phyloP scores from a whole-genome alignment of 108 stramenopile genomes.

The Skeletonema grethae region DNA sequence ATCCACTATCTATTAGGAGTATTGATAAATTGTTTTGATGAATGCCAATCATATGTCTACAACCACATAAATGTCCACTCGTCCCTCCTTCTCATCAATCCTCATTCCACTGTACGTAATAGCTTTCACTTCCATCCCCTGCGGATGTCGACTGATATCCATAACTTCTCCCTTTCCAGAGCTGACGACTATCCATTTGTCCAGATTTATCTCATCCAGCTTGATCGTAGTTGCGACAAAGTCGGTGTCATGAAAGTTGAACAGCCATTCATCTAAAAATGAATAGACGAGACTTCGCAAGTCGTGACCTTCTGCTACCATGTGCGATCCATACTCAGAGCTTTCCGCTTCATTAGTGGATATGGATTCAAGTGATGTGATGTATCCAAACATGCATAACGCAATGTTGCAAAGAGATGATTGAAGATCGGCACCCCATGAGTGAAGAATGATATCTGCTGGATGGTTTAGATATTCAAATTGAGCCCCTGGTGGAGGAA shows the following conservation, averaged over 20 bases:
- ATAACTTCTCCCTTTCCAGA: constrained; percentile 31
- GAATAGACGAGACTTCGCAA: constrained; percentile 52
- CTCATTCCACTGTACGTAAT: constrained; percentile 83
- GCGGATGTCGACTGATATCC: constrained; percentile 62
- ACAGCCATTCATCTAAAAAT: constrained; percentile 79
- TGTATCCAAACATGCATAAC: constrained; percentile 76
- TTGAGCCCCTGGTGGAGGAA: constrained; percentile 16
- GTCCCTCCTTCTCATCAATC: constrained; percentile 31
- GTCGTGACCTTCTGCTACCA: constrained; percentile 55
- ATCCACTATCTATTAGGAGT: no score
- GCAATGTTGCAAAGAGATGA: constrained; percentile 48
- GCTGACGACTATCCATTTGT: constrained; percentile 23
- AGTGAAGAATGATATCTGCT: constrained; percentile 81
- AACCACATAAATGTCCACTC: constrained; percentile 49
- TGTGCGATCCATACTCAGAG: constrained; percentile 2
- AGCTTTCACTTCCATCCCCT: constrained; percentile 82
- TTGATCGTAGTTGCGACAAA: constrained; percentile 45
- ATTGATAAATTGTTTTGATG: no score
- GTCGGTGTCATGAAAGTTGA: constrained; percentile 55
- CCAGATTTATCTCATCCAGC: constrained; percentile 15
- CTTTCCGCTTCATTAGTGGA: constrained; percentile 31
- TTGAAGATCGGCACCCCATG: constrained; percentile 58
- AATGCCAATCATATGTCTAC: constrained; percentile 45
- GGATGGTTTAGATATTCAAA: constrained; percentile 80
- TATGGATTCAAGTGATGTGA: constrained; percentile 58